These are phyloP conservation scores for Dactylellina haptotyla DNA, from an alignment of 2,329 filamentous ascomycete genomes.

Conservation along the genomic window DNA sequence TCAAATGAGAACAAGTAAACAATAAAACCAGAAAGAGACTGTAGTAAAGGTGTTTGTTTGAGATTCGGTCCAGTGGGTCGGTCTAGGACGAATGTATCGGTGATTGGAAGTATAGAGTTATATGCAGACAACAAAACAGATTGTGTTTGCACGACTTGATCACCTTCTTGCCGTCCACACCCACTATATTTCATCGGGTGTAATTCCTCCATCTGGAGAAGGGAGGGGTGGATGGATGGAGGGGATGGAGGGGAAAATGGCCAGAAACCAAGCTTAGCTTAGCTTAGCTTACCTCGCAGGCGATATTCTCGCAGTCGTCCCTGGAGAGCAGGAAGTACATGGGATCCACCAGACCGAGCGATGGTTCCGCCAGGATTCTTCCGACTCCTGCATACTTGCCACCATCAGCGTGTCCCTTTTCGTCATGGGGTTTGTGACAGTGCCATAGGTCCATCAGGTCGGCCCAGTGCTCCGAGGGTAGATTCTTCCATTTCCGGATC, in stretches of 20 bases:
- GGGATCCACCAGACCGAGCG: conserved; percentile 82
- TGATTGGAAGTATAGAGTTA: conserved; percentile 48
- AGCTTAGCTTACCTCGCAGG: conserved; percentile 62
- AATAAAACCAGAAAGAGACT: conserved; percentile 5
- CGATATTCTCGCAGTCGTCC: conserved; percentile 69
- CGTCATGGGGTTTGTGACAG: conserved; percentile 86
- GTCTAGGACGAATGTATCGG: conserved; percentile 54
- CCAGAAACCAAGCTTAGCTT: background rate
- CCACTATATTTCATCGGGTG: background rate
- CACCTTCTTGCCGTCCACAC: conserved; percentile 54
- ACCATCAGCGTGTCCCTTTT: conserved; percentile 61
- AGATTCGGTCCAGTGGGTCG: conserved; percentile 36
- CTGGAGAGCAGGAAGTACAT: conserved; percentile 77
- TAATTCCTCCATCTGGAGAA: conserved; percentile 2
- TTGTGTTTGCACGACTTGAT: conserved; percentile 50
- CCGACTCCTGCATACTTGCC: conserved; percentile 59
- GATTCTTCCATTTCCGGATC: conserved; percentile 80
- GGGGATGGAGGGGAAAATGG: background rate
- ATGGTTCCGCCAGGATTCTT: conserved; percentile 72
- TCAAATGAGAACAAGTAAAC: conserved; percentile 9
- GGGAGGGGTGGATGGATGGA: conserved; percentile 56
- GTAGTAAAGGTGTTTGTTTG: conserved; percentile 39
- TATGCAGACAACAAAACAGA: conserved; percentile 23
- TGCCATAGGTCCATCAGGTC: conserved; percentile 99
- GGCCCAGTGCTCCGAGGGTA: conserved; percentile 97